These are phyloP conservation scores for Clonostachys rhizophaga DNA, from an alignment of 2,329 filamentous ascomycete genomes.

Conservation along the genomic window DNA sequence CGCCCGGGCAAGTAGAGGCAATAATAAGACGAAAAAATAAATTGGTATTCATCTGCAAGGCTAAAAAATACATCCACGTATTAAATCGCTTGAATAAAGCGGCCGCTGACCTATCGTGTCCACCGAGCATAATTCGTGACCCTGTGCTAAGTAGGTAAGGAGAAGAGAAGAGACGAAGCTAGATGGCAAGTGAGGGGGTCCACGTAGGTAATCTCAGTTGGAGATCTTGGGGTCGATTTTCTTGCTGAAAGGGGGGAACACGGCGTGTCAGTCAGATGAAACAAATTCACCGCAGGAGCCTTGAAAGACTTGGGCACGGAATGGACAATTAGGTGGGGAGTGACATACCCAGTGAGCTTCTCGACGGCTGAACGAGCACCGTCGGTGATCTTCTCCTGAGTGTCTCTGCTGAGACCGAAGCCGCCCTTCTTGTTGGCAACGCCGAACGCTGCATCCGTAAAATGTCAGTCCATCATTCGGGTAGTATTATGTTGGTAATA, in stretches of 20 bases:
- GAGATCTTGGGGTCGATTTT: slow-evolving; percentile 17
- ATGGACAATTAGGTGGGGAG: background rate
- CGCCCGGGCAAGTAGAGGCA: too few species aligned
- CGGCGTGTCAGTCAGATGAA: background rate
- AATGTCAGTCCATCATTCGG: background rate
- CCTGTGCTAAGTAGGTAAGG: too few species aligned
- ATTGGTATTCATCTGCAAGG: too few species aligned
- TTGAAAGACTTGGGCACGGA: background rate
- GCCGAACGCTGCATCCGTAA: slow-evolving; percentile 9
- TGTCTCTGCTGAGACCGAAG: slow-evolving; percentile 13
- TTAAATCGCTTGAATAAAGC: too few species aligned
- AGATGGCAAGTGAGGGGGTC: too few species aligned
- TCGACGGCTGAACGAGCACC: slow-evolving; percentile 12
- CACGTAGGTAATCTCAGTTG: slow-evolving; percentile 7
- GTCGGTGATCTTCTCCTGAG: slow-evolving; percentile 20
- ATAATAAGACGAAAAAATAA: too few species aligned
- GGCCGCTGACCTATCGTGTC: too few species aligned
- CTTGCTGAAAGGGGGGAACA: slow-evolving; percentile 5
- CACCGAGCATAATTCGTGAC: too few species aligned
- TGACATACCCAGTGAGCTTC: slow-evolving; percentile 16
- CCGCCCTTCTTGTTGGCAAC: slow-evolving; percentile 14
- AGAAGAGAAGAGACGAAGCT: too few species aligned
- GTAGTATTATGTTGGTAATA: background rate
- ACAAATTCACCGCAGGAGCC: background rate
- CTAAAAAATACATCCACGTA: too few species aligned